phyloP scores from a whole-genome alignment of 139 green algal species.

The Trebouxia sp. region DNA sequence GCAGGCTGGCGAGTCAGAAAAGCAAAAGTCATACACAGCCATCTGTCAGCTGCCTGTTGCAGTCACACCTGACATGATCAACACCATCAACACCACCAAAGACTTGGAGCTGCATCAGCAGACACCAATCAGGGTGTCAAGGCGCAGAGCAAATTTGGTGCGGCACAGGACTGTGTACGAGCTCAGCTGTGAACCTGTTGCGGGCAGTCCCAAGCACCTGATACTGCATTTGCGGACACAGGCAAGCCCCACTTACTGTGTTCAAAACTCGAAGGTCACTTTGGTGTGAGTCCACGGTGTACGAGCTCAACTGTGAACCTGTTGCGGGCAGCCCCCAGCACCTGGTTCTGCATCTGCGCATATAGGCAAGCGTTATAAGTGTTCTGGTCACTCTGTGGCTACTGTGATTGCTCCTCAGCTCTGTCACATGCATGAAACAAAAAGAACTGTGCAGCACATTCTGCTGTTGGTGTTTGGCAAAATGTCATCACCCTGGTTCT shows the following conservation, averaged over 20 bases:
- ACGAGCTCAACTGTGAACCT: constrained; percentile 38
- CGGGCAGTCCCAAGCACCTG: constrained; percentile 52
- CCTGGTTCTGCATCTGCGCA: constrained; percentile 70
- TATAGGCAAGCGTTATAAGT: too few relatives aligned
- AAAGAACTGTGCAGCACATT: too few relatives aligned
- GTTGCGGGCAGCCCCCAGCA: constrained; percentile 45
- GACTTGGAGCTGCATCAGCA: constrained; percentile 72
- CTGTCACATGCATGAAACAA: too few relatives aligned
- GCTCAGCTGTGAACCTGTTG: constrained; percentile 40
- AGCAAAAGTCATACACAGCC: constrained; percentile 84
- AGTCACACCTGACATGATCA: constrained; percentile 45
- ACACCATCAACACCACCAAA: constrained; percentile 42
- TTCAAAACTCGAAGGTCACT: too few relatives aligned
- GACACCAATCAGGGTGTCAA: constrained; percentile 78
- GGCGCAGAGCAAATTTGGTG: constrained; percentile 74
- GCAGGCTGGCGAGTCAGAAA: constrained; percentile 74
- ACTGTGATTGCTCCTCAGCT: too few relatives aligned
- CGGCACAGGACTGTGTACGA: constrained; percentile 39
- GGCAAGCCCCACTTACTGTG: background rate
- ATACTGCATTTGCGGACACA: constrained; percentile 67
- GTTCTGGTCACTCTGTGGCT: too few relatives aligned
- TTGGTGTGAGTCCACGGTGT: too few relatives aligned
- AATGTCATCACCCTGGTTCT: too few relatives aligned
- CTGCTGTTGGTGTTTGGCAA: too few relatives aligned
- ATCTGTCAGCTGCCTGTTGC: constrained; percentile 56